Base-by-base conservation (phyloP, 1,284 basidiomycete genomes). In the Fomitopsis pinicola region DNA sequence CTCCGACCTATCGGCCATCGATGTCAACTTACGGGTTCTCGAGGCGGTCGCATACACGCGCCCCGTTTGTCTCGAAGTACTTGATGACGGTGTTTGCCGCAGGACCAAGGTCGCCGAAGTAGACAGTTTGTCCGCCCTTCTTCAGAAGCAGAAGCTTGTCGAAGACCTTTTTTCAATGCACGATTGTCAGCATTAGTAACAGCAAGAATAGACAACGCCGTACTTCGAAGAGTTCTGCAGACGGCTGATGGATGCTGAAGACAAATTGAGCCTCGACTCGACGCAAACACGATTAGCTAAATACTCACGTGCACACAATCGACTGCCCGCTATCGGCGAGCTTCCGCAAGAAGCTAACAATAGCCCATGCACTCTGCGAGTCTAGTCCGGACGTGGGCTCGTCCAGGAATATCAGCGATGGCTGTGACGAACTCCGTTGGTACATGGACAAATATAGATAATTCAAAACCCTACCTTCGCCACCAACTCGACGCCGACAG, bases 291-390 rank as follows among this genome's bases (percentile, higher is more conserved):
- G 33, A 45, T 48, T 26, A 42, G 15, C 22, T 26, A 5, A 17
- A 3, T 17, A 65, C 67, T 35, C 56, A 71, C 80, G 85, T 87
- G 82, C 86, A 88, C 15, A 91, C 74, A 59, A 89, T 88, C 2
- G 86, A 85, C 73, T 88, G 87, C n/a, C 94, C 94, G 61, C 86
- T 87, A 62, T 91, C 82, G 6, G 94, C 89, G 15, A 95, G 81
- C 62, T 88, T 84, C 0, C 88, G 82, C 58, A 95, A 77, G 69
- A 95, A 88, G 0, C 82, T 78, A 55, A 94, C 80, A 64, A 96
- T 92, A 17, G 88, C 88, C 89, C 90, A 95, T 0, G 94, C 92
- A 48, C 87, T 89, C 71, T 95, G 92, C 1, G 91, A 92, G 70
- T 95, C 94, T 28, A 96, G 77, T 53, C 94, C 93, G 6, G 90